Percentiles rank a stretch among this genome's conserved stretches.
Conservation (phyloP, 805 yeast genomes). For the Ogataea trehalophila region DNA sequence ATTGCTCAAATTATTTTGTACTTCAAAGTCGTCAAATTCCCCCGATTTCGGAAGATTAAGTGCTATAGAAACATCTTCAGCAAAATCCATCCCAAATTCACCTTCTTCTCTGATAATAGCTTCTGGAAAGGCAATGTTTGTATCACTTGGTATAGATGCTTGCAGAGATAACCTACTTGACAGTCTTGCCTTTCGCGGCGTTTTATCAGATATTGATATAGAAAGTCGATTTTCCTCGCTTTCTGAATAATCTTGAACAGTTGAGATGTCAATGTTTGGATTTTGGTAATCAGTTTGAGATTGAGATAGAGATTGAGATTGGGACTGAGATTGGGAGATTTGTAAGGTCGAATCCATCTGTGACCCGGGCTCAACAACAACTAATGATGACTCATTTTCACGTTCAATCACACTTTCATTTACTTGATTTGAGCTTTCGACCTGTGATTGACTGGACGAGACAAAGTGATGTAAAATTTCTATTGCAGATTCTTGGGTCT, state of each 20-base stretch:
- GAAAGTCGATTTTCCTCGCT: conserved; percentile 2
- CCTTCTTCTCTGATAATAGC: conserved; percentile 29
- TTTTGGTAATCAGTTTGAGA: conserved; percentile 3
- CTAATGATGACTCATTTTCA: too few relatives aligned
- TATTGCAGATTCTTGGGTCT: conserved; percentile 7
- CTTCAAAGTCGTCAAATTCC: conserved; percentile 1
- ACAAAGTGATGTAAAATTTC: conserved; percentile 13
- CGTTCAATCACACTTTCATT: too few relatives aligned
- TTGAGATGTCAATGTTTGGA: not conserved
- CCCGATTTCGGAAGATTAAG: not conserved
- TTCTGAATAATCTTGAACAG: conserved; percentile 2
- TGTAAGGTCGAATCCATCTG: not conserved
- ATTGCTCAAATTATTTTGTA: too few relatives aligned
- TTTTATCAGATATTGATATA: conserved; percentile 11
- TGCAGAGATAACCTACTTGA: conserved; percentile 25
- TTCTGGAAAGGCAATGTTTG: conserved; percentile 32
- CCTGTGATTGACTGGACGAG: not conserved
- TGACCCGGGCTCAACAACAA: not conserved
- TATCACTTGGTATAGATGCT: conserved; percentile 21
- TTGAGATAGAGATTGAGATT: not conserved
- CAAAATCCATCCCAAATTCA: conserved; percentile 18
- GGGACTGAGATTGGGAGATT: conserved; percentile 1
- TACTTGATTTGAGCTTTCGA: too few relatives aligned
- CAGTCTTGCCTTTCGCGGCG: conserved; percentile 17
- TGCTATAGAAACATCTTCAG: conserved; percentile 11